Base-by-base conservation (phyloP, 75 land plant species). In the Cupressus sempervirens region DNA sequence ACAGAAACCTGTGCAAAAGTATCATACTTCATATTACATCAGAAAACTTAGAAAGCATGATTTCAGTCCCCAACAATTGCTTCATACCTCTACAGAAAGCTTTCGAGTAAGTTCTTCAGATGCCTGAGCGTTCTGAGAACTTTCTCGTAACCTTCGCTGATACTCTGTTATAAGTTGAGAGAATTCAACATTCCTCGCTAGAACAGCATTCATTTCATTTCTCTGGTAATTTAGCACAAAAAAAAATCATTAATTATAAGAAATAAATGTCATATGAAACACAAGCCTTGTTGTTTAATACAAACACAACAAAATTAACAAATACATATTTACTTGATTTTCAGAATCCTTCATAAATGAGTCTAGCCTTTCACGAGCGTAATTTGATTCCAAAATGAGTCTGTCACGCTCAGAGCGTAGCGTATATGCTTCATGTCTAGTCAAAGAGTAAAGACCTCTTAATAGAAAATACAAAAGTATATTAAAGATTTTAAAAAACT, bases 121-220 rank as follows among this genome's bases (percentile, higher is more conserved):
- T 46, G 91, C 86, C 73, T 86, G 89, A 82, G 95, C 30, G 34
- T 89, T 91, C 41, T 98, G 92, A 67, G 93, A 85, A 87, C 86
- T 88, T 86, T 98, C 98, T 35, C 97, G 90, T 38, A 94, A 87
- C 86, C 90, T 89, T 73, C 87, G 79, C 76, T 98, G 98, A 85
- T 92, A 91, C 82, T 94, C 94, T 80, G 96, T 88, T 26, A 98
- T 86, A 26, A 94, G 79, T 53, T 93, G 96, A 0, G 93, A 91
- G 56, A 98, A 91, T 86, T 98, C 97, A 76, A 93, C 89, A 86
- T 98, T 98, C 85, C 98, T 92, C 1, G 91, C 92, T 9, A 90
- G 83, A 62, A 94, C 86, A 15, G 90, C 91, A 85, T 93, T 94
- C 58, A 81, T 84, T 75, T 96, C 96, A 30, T 85, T 85, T 82